These are phyloP conservation scores for Berberis vulgaris DNA, from an alignment of 164 flowering plant species.

Conservation along the genomic window DNA sequence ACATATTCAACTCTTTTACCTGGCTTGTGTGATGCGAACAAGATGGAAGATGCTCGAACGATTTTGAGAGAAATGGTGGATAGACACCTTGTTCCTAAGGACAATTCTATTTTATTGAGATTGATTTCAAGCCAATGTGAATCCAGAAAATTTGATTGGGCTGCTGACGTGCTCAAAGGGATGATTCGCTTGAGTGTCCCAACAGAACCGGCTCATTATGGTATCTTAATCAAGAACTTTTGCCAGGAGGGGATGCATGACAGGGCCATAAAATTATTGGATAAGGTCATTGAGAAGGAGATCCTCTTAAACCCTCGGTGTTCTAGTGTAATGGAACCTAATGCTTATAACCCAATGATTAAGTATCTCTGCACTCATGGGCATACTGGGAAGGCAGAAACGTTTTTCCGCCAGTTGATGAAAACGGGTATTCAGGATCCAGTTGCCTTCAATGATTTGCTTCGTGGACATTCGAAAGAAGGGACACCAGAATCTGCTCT, in stretches of 20 bases:
- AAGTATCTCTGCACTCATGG: slow-evolving; percentile 66
- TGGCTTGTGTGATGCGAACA: slow-evolving; percentile 72
- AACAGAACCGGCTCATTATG: slow-evolving; percentile 80
- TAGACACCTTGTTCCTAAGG: slow-evolving; percentile 53
- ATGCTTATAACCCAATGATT: slow-evolving; percentile 63
- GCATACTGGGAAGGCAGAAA: slow-evolving; percentile 59
- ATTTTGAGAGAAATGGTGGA: slow-evolving; percentile 66
- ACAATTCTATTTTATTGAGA: slow-evolving; percentile 54
- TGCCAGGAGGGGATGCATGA: slow-evolving; percentile 61
- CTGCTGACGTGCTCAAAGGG: slow-evolving; percentile 61
- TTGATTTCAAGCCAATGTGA: slow-evolving; percentile 55
- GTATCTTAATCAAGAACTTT: slow-evolving; percentile 63
- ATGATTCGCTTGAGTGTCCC: slow-evolving; percentile 72
- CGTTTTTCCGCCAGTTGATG: slow-evolving; percentile 55
- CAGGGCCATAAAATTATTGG: slow-evolving; percentile 54
- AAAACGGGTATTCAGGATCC: slow-evolving; percentile 65
- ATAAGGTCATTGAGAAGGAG: slow-evolving; percentile 70
- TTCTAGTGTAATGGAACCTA: slow-evolving; percentile 52
- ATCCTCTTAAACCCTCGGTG: slow-evolving; percentile 48
- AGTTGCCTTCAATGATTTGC: slow-evolving; percentile 58
- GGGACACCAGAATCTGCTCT: slow-evolving; percentile 59
- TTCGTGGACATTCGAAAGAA: slow-evolving; percentile 74
- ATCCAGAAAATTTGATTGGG: slow-evolving; percentile 61
- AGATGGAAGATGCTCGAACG: slow-evolving; percentile 55
- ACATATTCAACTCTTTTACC: slow-evolving; percentile 74